These are phyloP conservation scores for Komagataella kurtzmanii DNA, from an alignment of 805 yeast genomes.

Conservation along the genomic window DNA sequence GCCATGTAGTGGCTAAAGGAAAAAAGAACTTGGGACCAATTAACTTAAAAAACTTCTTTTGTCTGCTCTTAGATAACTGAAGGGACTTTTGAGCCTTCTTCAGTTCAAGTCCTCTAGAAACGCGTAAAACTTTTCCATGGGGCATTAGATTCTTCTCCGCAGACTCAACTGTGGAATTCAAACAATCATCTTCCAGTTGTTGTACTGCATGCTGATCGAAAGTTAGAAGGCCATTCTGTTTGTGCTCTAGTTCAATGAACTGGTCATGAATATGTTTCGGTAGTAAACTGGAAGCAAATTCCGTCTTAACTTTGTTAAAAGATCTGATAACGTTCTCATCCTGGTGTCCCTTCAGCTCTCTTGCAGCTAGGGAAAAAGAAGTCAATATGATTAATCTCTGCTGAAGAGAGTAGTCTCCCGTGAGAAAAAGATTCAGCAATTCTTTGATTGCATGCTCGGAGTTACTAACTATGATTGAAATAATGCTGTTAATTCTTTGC, in stretches of 20 bases:
- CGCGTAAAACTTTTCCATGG: neutral
- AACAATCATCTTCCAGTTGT: neutral
- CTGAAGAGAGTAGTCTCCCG: slow-evolving; percentile 73
- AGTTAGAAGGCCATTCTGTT: slow-evolving; percentile 6
- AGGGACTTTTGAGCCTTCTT: slow-evolving; percentile 1
- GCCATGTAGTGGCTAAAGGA: slow-evolving; percentile 40
- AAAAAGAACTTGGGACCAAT: slow-evolving; percentile 34
- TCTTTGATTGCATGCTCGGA: slow-evolving; percentile 25
- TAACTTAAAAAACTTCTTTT: slow-evolving; percentile 24
- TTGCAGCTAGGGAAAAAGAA: slow-evolving; percentile 53
- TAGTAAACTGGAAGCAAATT: slow-evolving; percentile 25
- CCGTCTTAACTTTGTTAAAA: neutral
- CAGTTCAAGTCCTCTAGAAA: neutral
- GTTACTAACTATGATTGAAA: slow-evolving; percentile 46
- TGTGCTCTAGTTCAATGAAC: slow-evolving; percentile 14
- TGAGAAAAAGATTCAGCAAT: slow-evolving; percentile 33
- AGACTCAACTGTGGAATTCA: neutral
- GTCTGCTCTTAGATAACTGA: slow-evolving; percentile 6
- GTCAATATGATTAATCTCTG: slow-evolving; percentile 62
- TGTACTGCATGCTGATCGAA: neutral
- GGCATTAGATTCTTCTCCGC: neutral
- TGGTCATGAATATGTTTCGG: slow-evolving; percentile 33
- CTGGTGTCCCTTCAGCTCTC: slow-evolving; percentile 54
- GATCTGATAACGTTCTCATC: slow-evolving; percentile 27
- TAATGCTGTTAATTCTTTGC: slow-evolving; percentile 48